These are phyloP conservation scores for Alternaria sp. DNA, from an alignment of 2,329 filamentous ascomycete genomes.

Conservation along the genomic window DNA sequence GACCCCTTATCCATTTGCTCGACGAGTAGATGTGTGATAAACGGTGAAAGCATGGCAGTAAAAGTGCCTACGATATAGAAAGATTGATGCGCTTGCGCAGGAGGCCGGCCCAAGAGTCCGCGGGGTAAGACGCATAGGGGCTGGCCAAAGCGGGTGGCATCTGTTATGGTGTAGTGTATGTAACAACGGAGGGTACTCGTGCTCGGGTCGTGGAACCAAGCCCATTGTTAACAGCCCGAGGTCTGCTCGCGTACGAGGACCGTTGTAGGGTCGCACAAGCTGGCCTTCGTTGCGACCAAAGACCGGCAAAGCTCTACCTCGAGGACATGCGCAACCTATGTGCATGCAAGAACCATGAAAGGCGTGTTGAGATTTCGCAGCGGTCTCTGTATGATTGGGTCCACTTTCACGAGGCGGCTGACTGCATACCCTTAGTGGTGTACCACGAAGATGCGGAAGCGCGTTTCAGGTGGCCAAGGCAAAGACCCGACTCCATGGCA, in stretches of 20 bases:
- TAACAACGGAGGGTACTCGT: slow-evolving; percentile 43
- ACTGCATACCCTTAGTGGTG: slow-evolving; percentile 12
- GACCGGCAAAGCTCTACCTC: not conserved
- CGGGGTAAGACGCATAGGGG: not conserved
- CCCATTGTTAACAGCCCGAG: slow-evolving; percentile 26
- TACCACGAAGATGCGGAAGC: slow-evolving; percentile 19
- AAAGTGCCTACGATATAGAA: not conserved
- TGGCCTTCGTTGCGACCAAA: slow-evolving; percentile 15
- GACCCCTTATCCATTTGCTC: not conserved
- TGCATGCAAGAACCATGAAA: not conserved
- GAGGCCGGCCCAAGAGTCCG: not conserved
- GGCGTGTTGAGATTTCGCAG: not conserved
- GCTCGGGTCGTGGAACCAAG: slow-evolving; percentile 36
- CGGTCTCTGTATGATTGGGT: not conserved
- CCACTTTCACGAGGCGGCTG: slow-evolving; percentile 8
- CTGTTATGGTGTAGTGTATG: slow-evolving; percentile 45
- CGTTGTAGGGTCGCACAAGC: slow-evolving; percentile 33
- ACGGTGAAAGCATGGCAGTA: not conserved
- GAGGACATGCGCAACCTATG: not conserved
- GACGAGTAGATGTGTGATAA: not conserved
- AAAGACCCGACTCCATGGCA: slow-evolving; percentile 40
- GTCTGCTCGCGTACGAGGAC: slow-evolving; percentile 23
- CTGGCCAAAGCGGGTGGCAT: slow-evolving; percentile 34
- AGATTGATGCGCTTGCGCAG: slow-evolving; percentile 4
- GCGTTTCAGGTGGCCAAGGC: slow-evolving; percentile 41